Evolutionary conservation across 768 basidiomycete species (phyloP).

Genomic region (Trametes gibbosa): DNA sequence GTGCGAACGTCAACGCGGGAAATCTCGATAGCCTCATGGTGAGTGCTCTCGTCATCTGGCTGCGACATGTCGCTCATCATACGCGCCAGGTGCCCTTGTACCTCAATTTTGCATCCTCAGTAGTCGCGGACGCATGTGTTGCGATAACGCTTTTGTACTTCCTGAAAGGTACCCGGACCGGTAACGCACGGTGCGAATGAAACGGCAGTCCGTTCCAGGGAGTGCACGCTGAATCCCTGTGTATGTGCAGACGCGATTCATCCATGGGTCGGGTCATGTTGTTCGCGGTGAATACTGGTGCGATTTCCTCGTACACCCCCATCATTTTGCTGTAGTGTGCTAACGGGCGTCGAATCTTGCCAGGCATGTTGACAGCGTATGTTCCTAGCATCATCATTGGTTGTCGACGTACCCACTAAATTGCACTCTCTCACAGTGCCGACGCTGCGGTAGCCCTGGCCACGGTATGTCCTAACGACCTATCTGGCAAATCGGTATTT

Average conservation of each 20-base stretch:
- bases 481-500: background rate
- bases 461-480: slow-evolving; percentile 26
- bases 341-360: slow-evolving; percentile 22
- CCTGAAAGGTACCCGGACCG: slow-evolving; percentile 48
- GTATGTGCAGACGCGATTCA: slow-evolving; percentile 30
- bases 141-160: slow-evolving; percentile 48
- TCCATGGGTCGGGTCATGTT: slow-evolving; percentile 46
- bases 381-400: slow-evolving; percentile 12
- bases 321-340: background rate
- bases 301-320: slow-evolving; percentile 6
- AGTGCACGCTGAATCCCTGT: no score
- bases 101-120: slow-evolving; percentile 47
- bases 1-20: slow-evolving; percentile 29
- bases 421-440: slow-evolving; percentile 33
- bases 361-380: slow-evolving; percentile 40
- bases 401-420: background rate
- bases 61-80: background rate
- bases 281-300: slow-evolving; percentile 56
- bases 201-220: background rate
- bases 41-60: background rate
- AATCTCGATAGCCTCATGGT: slow-evolving; percentile 35
- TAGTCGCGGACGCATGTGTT: slow-evolving; percentile 51
- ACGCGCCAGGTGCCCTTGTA: slow-evolving; percentile 45
- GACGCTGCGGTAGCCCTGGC: slow-evolving; percentile 47
- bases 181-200: slow-evolving; percentile 41